phyloP scores from a whole-genome alignment of 345 rosid species.

The Dipteronia sinensis region DNA sequence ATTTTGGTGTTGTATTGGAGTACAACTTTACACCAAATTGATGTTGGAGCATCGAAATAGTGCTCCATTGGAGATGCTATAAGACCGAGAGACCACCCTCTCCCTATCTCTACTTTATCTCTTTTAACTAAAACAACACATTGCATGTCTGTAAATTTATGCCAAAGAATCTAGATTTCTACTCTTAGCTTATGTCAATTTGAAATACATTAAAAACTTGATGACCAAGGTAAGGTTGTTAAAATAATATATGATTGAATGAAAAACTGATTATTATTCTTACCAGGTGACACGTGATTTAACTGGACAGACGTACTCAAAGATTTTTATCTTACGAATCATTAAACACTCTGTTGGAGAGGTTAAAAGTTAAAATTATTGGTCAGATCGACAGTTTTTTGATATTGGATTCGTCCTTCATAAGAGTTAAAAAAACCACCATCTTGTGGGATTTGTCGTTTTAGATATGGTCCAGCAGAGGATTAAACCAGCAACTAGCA shows the following conservation, averaged over 20 bases:
- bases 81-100: too few relatives aligned
- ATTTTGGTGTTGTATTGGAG: too few relatives aligned
- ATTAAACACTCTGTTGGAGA: neutral
- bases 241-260: too few relatives aligned
- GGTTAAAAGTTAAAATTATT: neutral
- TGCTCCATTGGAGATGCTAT: too few relatives aligned
- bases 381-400: neutral
- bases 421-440: neutral
- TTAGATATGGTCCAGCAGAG: conserved; percentile 7
- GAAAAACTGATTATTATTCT: too few relatives aligned
- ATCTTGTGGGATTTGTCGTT: conserved; percentile 7
- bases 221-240: too few relatives aligned
- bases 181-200: too few relatives aligned
- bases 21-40: too few relatives aligned
- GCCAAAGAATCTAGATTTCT: conserved; percentile 31
- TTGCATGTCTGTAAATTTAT: conserved; percentile 1
- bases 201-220: too few relatives aligned
- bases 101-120: neutral
- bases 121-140: conserved; percentile 17
- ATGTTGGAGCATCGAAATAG: too few relatives aligned
- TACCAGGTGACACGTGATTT: too few relatives aligned
- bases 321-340: neutral
- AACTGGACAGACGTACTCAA: neutral
- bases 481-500: neutral
- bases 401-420: neutral